Conservation (phyloP, 306 rosid species). For the Lathyrus aphaca region DNA sequence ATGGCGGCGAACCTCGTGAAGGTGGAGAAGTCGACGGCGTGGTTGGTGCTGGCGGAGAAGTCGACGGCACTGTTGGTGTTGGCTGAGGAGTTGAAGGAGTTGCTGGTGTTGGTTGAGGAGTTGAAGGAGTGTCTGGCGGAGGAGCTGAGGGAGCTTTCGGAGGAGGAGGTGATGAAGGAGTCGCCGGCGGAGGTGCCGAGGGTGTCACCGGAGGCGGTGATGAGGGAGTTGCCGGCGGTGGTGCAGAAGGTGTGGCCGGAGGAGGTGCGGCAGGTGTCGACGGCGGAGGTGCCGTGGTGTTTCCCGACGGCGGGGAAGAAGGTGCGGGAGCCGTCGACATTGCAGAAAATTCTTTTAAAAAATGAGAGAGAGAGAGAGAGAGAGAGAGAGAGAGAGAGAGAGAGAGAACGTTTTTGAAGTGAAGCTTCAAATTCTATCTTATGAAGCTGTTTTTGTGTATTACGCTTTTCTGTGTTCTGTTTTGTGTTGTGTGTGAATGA, state of each 20-base stretch:
- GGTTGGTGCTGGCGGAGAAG: constrained; percentile 31
- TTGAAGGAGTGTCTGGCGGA: not conserved
- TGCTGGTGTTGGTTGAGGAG: not conserved
- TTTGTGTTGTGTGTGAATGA: not conserved
- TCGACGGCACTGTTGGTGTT: constrained; percentile 10
- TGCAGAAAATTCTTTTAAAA: not conserved
- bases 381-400: constrained; percentile 10
- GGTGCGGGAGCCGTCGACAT: constrained; percentile 73
- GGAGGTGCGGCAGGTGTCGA: constrained; percentile 45
- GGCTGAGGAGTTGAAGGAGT: not conserved
- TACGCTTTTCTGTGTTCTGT: not conserved
- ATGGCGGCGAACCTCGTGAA: constrained; percentile 46
- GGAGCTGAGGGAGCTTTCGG: constrained; percentile 4
- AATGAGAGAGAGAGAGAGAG: constrained; percentile 26
- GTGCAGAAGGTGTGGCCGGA: constrained; percentile 39
- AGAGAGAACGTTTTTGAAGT: constrained; percentile 32
- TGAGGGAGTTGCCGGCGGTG: constrained; percentile 52
- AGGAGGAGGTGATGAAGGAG: constrained; percentile 7
- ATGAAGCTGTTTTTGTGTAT: constrained; percentile 29
- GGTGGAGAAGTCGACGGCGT: constrained; percentile 42
- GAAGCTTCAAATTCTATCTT: constrained; percentile 24
- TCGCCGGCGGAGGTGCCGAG: constrained; percentile 40
- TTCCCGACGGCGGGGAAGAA: constrained; percentile 51
- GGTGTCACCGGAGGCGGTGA: constrained; percentile 44
- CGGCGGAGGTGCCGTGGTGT: constrained; percentile 43